Base-by-base conservation (phyloP, 805 yeast genomes). In the Saccharomycopsis amapae region DNA sequence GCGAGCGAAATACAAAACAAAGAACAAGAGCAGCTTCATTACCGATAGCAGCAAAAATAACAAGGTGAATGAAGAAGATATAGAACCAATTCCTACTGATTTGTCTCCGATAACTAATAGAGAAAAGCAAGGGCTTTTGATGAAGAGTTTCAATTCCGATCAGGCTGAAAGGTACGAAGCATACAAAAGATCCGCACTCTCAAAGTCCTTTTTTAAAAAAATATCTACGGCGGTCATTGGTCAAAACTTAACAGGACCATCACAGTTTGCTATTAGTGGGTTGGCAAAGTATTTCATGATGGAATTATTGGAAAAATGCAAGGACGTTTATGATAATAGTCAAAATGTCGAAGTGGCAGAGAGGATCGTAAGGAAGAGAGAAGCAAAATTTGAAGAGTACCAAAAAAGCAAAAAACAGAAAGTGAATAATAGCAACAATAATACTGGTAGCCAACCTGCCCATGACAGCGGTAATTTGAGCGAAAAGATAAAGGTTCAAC, bases 301-400 rank as follows among this genome's bases (percentile, higher is more conserved):
- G 48, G 53, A 50, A 20, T 40, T 50, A n/a, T 23, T 50, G 20
- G 53, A 50, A 22, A 50, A 50, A 35, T 26, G 53, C n/a, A 44
- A 38, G 19, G 53, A 50, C 23, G 44, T 50, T 37, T 50, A 47
- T 35, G 53, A 50, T 15, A 24, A 40, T 5, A 30, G 40, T 7
- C 36, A 44, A 15, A 43, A 42, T n/a, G 45, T 50, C 18, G 38
- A 40, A 5, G 15, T 50, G 13, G 46, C 42, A 12, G 46, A 47
- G 1, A 36, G 31, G 18, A 25, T 50, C 7, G 13, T n/a, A 9
- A 5, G n/a, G 15, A 50, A 44, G 28, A 32, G 49, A 18, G 32
- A 46, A 18, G 20, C 15, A 19, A 46, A 46, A 19, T 42, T 38
- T 24, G 37, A 46, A 39, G 39, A 38, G n/a, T 46, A 26, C n/a